Evolutionary conservation across 106 monocot genomes (phyloP).

Genomic region (Acorus gramineus): DNA sequence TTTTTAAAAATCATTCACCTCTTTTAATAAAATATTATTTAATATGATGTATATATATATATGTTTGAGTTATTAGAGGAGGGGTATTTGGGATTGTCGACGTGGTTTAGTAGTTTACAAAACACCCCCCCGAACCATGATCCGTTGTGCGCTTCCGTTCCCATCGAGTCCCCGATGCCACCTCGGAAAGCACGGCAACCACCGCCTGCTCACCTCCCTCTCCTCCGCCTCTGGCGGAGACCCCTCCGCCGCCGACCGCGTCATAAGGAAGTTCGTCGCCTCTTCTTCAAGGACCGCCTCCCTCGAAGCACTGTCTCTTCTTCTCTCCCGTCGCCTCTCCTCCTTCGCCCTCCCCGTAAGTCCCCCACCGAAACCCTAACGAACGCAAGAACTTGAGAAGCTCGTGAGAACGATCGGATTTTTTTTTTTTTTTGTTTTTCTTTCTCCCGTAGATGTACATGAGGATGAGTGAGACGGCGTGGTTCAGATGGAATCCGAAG

Average conservation of each 20-base stretch:
- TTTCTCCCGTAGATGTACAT: conserved; percentile 32
- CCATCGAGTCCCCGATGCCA: background rate
- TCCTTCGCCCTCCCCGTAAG: conserved; percentile 37
- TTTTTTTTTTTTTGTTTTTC: no score
- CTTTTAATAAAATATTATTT: no score
- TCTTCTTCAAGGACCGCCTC: conserved; percentile 52
- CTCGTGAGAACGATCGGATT: no score
- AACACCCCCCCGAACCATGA: no score
- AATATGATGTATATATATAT: no score
- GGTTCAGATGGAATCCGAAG: conserved; percentile 72
- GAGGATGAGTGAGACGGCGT: conserved; percentile 27
- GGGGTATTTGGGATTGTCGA: no score
- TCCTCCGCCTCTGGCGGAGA: conserved; percentile 17
- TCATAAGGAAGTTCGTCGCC: conserved; percentile 50
- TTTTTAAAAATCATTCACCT: no score
- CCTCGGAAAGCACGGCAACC: conserved; percentile 16
- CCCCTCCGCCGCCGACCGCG: conserved; percentile 31
- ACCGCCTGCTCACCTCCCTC: conserved; percentile 56
- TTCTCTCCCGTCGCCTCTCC: conserved; percentile 39
- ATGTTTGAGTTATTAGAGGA: no score
- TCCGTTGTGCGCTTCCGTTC: background rate
- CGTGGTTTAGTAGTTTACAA: no score
- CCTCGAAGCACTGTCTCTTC: conserved; percentile 54
- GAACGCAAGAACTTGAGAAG: no score
- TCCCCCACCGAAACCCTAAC: background rate